A percentile compares a stretch with the other conserved stretches of the same genome.
Evolutionary conservation across 345 rosid genomes (phyloP).

Genomic region (Gossypium arboreum): DNA sequence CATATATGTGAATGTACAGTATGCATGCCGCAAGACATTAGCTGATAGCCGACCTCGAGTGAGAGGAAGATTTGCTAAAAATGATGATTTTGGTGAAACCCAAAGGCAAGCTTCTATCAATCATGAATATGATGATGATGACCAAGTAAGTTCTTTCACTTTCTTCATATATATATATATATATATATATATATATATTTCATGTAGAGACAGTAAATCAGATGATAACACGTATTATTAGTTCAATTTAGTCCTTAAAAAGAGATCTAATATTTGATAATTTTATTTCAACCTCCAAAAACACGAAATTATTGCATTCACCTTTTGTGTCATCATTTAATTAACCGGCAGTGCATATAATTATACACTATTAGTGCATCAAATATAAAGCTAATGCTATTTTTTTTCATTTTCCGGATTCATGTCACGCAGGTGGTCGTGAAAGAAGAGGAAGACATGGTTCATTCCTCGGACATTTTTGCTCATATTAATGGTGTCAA

Average conservation of each 20-base stretch:
- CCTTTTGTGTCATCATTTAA: too few species aligned
- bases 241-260: too few species aligned
- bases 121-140: slow-evolving; percentile 69
- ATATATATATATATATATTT: too few species aligned
- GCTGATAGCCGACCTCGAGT: slow-evolving; percentile 96
- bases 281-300: too few species aligned
- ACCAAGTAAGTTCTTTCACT: slow-evolving; percentile 38
- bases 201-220: too few species aligned
- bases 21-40: slow-evolving; percentile 88
- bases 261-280: too few species aligned
- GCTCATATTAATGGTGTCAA: slow-evolving; percentile 77
- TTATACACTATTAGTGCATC: too few species aligned
- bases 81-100: slow-evolving; percentile 67
- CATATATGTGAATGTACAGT: slow-evolving; percentile 33
- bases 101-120: slow-evolving; percentile 41
- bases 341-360: too few species aligned
- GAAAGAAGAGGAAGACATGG: slow-evolving; percentile 67
- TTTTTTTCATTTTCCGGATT: not conserved
- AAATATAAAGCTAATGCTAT: too few species aligned
- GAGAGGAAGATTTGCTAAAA: slow-evolving; percentile 91
- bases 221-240: too few species aligned
- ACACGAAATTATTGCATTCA: too few species aligned
- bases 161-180: too few species aligned
- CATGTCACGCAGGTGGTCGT: slow-evolving; percentile 41
- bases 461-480: slow-evolving; percentile 73